Percentiles rank a stretch among this genome's conserved stretches.
These are phyloP conservation scores for Geotrichum europaeum DNA, from an alignment of 1,139 yeast genomes.

Conservation along the genomic window DNA sequence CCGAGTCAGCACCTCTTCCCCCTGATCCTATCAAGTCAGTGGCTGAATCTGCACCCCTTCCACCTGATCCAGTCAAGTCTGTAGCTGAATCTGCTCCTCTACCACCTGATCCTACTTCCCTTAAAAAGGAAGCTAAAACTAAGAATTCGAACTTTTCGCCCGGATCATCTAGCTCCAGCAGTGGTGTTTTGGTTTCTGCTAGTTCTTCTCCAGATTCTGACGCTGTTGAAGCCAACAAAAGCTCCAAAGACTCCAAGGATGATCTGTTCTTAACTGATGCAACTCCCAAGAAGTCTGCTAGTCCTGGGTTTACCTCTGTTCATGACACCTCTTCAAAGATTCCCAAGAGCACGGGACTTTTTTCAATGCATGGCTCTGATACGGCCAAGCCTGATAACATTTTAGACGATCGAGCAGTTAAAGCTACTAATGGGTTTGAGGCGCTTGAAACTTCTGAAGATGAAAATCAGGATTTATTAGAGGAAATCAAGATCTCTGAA, in stretches of 20 bases:
- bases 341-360: background rate
- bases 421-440: background rate
- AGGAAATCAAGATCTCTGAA: background rate
- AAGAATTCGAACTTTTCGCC: background rate
- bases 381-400: background rate
- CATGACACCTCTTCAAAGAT: background rate
- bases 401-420: background rate
- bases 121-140: background rate
- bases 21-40: background rate
- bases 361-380: background rate
- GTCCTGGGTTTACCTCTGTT: background rate
- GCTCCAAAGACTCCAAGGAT: background rate
- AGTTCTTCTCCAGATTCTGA: conserved; percentile 2
- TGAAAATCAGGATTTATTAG: background rate
- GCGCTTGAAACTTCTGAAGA: background rate
- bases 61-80: background rate
- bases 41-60: background rate
- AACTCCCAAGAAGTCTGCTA: background rate
- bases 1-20: background rate
- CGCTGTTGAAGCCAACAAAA: background rate
- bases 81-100: background rate
- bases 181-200: conserved; percentile 4
- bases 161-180: background rate
- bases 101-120: background rate
- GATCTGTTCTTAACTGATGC: background rate